Percentiles rank a stretch among this genome's conserved stretches.
Conservation (phyloP, 2,329 filamentous ascomycete species). For the Fusarium acutatum region DNA sequence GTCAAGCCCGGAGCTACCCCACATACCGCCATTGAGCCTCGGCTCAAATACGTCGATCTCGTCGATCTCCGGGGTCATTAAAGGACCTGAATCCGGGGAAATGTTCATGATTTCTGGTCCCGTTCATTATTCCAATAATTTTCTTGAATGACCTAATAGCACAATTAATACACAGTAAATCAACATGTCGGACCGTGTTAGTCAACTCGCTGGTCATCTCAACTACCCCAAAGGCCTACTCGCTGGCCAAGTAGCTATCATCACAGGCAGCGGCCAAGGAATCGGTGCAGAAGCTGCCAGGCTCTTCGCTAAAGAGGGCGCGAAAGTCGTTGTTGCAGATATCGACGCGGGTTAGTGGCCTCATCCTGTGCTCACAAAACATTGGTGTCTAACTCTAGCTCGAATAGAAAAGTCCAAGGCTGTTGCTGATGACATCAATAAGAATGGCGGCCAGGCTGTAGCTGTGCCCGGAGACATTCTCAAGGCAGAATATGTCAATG, state of each 20-base stretch:
- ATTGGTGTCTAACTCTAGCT: not conserved
- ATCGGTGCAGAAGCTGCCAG: constrained; percentile 87
- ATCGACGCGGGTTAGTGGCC: constrained; percentile 72
- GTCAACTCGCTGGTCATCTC: constrained; percentile 80
- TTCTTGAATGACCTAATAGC: not conserved
- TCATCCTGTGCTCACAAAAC: fast-evolving
- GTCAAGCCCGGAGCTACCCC: constrained; percentile 31
- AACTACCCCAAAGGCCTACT: constrained; percentile 85
- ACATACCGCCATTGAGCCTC: constrained; percentile 42
- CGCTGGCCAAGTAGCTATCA: constrained; percentile 82
- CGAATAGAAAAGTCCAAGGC: constrained; percentile 70
- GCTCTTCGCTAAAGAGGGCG: constrained; percentile 87
- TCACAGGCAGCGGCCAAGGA: constrained; percentile 86
- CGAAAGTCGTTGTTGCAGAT: constrained; percentile 84
- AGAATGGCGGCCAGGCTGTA: constrained; percentile 71
- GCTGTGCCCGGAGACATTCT: constrained; percentile 81
- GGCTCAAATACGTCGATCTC: constrained; percentile 30
- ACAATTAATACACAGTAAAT: not conserved
- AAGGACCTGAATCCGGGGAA: constrained; percentile 11
- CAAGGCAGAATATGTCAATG: constrained; percentile 72
- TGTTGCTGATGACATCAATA: constrained; percentile 76
- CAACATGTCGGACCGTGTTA: constrained; percentile 65
- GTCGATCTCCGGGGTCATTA: constrained; percentile 6
- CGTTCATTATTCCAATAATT: not conserved
- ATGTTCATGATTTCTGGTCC: not conserved